Base-by-base conservation (phyloP, 371 early-diverging fungal genomes). In the Lichtheimia corymbifera region DNA sequence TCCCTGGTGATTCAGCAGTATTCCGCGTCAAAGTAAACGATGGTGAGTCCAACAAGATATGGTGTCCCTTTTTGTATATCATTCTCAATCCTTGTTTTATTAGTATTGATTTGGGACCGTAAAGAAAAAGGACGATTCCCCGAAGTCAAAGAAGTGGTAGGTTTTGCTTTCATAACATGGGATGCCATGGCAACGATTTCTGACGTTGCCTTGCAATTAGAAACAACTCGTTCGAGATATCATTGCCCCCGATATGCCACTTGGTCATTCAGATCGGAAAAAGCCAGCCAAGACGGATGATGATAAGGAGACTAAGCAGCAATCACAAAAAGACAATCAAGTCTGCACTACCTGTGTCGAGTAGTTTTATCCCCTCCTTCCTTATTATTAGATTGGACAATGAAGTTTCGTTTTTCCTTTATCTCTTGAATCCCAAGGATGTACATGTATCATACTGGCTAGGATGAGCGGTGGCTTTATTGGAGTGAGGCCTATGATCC, bases 61-160 rank as follows among this genome's bases (percentile, higher is more conserved):
- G 18, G 4, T 27, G 17, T 30, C 24, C 5, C 2, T 3, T 11
- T 7, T 52, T 25, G 20, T 5, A 24, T 13, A 30, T 47, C 35
- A 9, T n/a, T 17, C 47, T 47, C 7, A 28, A 4, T 20, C 17
- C 2, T 14, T 22, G 22, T 2, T 20, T 6, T 35, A 14, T 17
- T 51, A 79, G 76, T 67, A 14, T 67, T 83, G 28, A 74, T 90
- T 47, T 90, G 84, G 76, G 87, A 90, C 66, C 81, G 90, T 59
- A 88, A 87, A 65, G 70, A 80, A 15, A 77, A 82, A 57, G 82
- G 82, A 13, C 59, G 87, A 30, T 89, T 90, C 62, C 90, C 90
- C 9, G 90, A 90, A 67, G 79, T 89, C 74, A 90, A 90, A 67
- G 88, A 88, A 61, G 67, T 87, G 68, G 83, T 83, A 72, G 65